Percentiles rank a stretch among this genome's conserved stretches.
Conservation (phyloP, 768 basidiomycete genomes). For the Wakefieldia striispora region DNA sequence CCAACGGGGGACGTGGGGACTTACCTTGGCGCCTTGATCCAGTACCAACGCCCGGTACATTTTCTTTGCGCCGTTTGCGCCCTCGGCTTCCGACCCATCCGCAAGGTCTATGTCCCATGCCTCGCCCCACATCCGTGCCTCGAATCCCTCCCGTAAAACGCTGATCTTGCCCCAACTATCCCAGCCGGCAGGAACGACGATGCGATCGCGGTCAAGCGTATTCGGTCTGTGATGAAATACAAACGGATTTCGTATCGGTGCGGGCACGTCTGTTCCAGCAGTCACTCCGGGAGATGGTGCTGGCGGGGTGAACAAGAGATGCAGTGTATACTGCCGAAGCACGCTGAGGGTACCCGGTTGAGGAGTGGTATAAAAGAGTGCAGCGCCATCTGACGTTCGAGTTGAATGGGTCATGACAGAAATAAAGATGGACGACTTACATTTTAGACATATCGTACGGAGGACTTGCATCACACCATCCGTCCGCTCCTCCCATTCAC, state of each 20-base stretch:
- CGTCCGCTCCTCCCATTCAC: constrained; percentile 92
- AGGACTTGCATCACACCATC: constrained; percentile 96
- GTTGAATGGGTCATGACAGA: background rate
- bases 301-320: constrained; percentile 61
- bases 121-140: constrained; percentile 75
- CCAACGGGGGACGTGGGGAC: constrained; percentile 8
- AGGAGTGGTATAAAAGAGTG: constrained; percentile 87
- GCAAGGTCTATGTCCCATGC: constrained; percentile 76
- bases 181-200: constrained; percentile 95
- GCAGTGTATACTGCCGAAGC: constrained; percentile 80
- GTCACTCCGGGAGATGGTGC: constrained; percentile 46
- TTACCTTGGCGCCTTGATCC: constrained; percentile 71
- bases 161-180: constrained; percentile 97
- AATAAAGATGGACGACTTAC: constrained; percentile 45
- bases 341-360: constrained; percentile 71
- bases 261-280: constrained; percentile 34
- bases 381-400: constrained; percentile 74
- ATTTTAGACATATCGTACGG: constrained; percentile 87
- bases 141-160: constrained; percentile 89
- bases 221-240: constrained; percentile 87
- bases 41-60: constrained; percentile 72
- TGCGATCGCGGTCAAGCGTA: constrained; percentile 87
- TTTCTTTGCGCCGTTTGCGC: constrained; percentile 56
- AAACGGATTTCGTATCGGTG: constrained; percentile 74
- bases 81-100: constrained; percentile 38